Conservation (phyloP, 129 eudicot genomes). For the sunflower (Helianthus annuus) region DNA sequence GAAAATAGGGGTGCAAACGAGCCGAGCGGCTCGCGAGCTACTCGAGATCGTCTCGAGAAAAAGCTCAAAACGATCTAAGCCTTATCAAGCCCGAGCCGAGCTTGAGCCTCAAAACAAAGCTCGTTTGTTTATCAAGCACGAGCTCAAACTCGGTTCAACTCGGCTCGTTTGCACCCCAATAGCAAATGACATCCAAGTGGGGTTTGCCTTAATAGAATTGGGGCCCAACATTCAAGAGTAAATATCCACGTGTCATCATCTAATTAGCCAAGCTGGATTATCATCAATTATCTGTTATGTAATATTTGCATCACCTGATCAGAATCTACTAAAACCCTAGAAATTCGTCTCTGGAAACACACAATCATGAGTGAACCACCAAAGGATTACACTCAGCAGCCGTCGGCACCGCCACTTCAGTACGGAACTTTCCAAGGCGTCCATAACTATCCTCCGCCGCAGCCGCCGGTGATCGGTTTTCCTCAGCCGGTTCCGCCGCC, state of each 20-base stretch:
- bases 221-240: too few species aligned
- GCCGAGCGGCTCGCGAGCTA: too few species aligned
- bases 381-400: conserved; percentile 37
- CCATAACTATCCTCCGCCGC: conserved; percentile 50
- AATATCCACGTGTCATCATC: background rate
- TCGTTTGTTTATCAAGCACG: too few species aligned
- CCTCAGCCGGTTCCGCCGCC: conserved; percentile 97
- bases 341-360: background rate
- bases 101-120: too few species aligned
- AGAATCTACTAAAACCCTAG: conserved; percentile 19
- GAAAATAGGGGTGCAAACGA: too few species aligned
- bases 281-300: background rate
- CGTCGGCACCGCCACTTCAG: conserved; percentile 33
- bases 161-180: too few species aligned
- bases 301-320: background rate
- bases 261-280: background rate
- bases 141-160: too few species aligned
- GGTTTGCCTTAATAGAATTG: too few species aligned
- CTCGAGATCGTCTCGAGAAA: too few species aligned
- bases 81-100: too few species aligned
- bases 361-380: conserved; percentile 59
- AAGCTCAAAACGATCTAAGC: too few species aligned
- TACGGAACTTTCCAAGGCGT: conserved; percentile 96
- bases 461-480: conserved; percentile 66
- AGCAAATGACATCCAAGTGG: too few species aligned